Evolutionary conservation across 306 rosid genomes (phyloP), one percentile per base, ranked within the genome.

Genomic region (Ochetophila trinervis): DNA sequence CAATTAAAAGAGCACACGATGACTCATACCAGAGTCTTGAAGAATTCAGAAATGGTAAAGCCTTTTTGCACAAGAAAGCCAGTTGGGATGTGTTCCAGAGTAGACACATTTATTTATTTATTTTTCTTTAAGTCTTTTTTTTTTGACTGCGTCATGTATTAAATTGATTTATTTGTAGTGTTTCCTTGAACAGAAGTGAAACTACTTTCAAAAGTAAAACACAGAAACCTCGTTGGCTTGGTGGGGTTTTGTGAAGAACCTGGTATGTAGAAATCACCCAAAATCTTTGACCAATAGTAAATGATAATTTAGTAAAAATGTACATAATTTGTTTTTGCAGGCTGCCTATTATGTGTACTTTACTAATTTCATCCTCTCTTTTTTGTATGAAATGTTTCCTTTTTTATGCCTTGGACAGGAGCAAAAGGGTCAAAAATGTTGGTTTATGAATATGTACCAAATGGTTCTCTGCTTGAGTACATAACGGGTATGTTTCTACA

Each of bases 221-320:
- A 88, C 78, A 77, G 52, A 67, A 91, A 91, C 83, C 86, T 91
- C 34, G 79, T 88, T 53, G 76, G 85, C 75, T 55, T 91, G 61
- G 86, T 88, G 70, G 96, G 97, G 71, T 91, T 69, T 72, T 88
- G 95, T 74, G 95, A 91, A 80, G 87, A 83, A 83, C 72, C 84
- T 57, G 88, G 97, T 90, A 70, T 51, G 56, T 57, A 49, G 3
- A 71, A 49, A 4, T 17, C 14, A 23, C 0, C 14, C 6, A 5
- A 8, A 37, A 13, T 56, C 15, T 21, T 12, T 6, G 5, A 5
- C 10, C 9, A 36, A 10, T 36, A 36, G 42, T 7, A 36, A 36
- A 3, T 36, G 42, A 36, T 36, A 36, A 36, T 10, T 36, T 36
- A 36, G 42, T 4, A 3, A 35, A 0, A 36, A 36, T 36, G 10